phyloP scores from a whole-genome alignment of 345 rosid species.

The Limnanthes douglasii region DNA sequence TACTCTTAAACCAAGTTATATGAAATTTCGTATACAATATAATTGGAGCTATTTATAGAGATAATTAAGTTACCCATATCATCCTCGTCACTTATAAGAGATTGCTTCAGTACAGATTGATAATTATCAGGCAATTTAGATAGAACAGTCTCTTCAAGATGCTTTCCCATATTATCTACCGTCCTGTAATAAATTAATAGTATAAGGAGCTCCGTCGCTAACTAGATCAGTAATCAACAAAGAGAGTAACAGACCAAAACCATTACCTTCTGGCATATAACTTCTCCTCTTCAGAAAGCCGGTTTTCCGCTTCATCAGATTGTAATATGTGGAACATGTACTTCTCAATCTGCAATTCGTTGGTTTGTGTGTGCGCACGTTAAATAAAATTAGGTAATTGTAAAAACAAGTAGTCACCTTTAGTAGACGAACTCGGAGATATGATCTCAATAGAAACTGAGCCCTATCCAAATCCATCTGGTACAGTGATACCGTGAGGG shows the following conservation, averaged over 20 bases:
- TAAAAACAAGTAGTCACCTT: conserved; percentile 36
- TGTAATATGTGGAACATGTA: conserved; percentile 46
- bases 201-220: no score
- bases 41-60: neutral
- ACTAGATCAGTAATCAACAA: neutral
- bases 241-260: neutral
- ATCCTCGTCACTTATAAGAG: conserved; percentile 60
- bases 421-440: conserved; percentile 71
- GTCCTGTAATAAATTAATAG: conserved; percentile 28
- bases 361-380: no score
- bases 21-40: neutral
- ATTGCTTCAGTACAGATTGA: conserved; percentile 58
- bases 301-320: conserved; percentile 27
- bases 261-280: conserved; percentile 45
- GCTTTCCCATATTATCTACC: conserved; percentile 37
- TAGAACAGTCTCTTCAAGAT: conserved; percentile 54
- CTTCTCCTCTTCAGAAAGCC: conserved; percentile 53
- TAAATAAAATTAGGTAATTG: neutral
- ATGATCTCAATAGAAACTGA: conserved; percentile 74
- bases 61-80: conserved; percentile 52
- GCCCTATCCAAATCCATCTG: conserved; percentile 79
- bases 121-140: conserved; percentile 68
- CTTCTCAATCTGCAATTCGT: conserved; percentile 55
- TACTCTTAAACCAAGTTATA: no score
- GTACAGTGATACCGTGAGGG: conserved; percentile 61